Conservation (phyloP, 345 rosid genomes). For the Rhizophora mangle region DNA sequence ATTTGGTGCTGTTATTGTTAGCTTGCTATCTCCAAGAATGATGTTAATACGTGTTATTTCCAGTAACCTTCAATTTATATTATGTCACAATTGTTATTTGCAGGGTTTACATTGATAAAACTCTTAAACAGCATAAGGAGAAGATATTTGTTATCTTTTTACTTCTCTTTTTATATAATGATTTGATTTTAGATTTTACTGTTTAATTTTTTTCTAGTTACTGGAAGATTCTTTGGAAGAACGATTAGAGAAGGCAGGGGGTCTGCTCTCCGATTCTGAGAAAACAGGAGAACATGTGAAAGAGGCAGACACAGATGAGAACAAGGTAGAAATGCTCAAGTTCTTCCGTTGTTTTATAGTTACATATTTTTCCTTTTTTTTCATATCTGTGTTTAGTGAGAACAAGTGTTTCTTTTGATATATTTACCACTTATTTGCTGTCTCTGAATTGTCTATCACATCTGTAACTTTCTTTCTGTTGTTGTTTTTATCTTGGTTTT, state of each 20-base stretch:
- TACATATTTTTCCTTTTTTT: not conserved
- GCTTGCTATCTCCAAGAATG: no score
- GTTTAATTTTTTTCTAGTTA: constrained; percentile 41
- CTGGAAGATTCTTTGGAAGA: constrained; percentile 94
- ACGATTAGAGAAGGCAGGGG: constrained; percentile 73
- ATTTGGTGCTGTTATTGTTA: no score
- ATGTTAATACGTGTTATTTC: no score
- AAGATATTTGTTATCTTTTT: not conserved
- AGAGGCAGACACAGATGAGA: constrained; percentile 79
- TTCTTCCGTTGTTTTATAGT: not conserved
- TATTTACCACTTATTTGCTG: not conserved
- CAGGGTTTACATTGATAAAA: no score
- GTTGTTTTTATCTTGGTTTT: not conserved
- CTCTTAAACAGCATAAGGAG: not conserved
- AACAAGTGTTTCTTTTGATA: not conserved
- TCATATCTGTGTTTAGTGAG: not conserved
- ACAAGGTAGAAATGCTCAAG: constrained; percentile 52
- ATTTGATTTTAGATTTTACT: constrained; percentile 4
- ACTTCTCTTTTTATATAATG: not conserved
- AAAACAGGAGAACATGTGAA: constrained; percentile 77
- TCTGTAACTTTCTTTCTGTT: not conserved
- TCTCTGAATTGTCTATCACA: constrained; percentile 2
- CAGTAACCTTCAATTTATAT: no score
- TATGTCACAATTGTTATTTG: no score
- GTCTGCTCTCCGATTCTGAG: constrained; percentile 72